Evolutionary conservation across 164 flowering plant genomes (phyloP).

Genomic region (Pachysandra terminalis): DNA sequence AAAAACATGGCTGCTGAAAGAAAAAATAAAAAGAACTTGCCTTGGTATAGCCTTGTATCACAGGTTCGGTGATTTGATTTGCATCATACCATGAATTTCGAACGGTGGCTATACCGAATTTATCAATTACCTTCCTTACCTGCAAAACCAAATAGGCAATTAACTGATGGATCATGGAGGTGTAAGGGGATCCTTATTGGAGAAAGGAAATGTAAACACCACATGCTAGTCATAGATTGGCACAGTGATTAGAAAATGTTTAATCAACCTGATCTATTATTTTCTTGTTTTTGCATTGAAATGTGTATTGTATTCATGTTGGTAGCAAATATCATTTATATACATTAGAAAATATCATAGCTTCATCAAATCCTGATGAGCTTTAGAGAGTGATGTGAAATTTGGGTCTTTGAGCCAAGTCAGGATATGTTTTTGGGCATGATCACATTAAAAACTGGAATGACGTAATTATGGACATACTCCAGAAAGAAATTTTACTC

Average conservation of each 20-base stretch:
- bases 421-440: not conserved
- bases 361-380: not conserved
- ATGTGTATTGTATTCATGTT: too few relatives aligned
- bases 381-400: too few relatives aligned
- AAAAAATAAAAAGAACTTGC: conserved; percentile 24
- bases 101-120: conserved; percentile 68
- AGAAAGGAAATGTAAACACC: not conserved
- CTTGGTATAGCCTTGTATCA: conserved; percentile 77
- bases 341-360: not conserved
- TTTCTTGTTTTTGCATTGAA: too few relatives aligned
- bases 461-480: not conserved
- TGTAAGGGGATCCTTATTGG: not conserved
- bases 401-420: not conserved
- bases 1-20: too few relatives aligned
- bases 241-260: not conserved
- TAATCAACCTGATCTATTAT: not conserved
- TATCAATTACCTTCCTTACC: conserved; percentile 74
- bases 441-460: not conserved
- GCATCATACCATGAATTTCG: conserved; percentile 82
- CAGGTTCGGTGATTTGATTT: conserved; percentile 49
- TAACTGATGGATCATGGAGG: not conserved
- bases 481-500: conserved; percentile 13
- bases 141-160: conserved; percentile 23
- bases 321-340: too few relatives aligned
- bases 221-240: not conserved